Evolutionary conservation across 2,329 filamentous ascomycete species (phyloP), one percentile per base, ranked within the genome.

Genomic region (Beauveria bassiana): DNA sequence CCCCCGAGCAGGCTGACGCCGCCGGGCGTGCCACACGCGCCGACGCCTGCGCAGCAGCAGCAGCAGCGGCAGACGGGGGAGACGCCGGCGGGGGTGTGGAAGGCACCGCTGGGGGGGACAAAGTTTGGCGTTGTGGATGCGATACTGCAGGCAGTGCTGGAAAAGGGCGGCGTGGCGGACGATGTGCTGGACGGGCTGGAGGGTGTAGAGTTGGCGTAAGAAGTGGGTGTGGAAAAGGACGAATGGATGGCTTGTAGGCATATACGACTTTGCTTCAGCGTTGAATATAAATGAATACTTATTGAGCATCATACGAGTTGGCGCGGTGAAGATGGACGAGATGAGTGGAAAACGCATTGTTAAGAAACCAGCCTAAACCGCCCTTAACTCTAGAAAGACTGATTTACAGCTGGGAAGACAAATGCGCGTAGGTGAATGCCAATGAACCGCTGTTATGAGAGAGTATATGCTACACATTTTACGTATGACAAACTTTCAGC

Each of bases 121-220:
- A 92, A 90, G 77, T 84, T 91, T 68, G 79, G 76, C 5, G 78
- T 95, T 20, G 76, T 98, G 66, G 83, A 86, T 57, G 80, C 82
- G 59, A 90, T 97, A 76, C 85, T 96, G 63, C 85, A 88, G 71
- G 85, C 87, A 71, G 89, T 92, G 38, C 73, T 96, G 62, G 85
- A 89, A 70, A 85, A 82, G 68, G 89, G 89, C 0, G 91, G 92
- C 40, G 88, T 97, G 31, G 91, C 89, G 4, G 87, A 93, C 66
- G 93, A 97, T 73, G 89, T 97, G 6, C 79, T 98, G 70, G 86
- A 88, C 64, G 93, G 89, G 1, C 75, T 98, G 66, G 88, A 93
- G 64, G 85, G 82, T 20, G 90, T 95, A 50, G 88, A 92, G 64
- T 75, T 90, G 74, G 78, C 79, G 65, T 88, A 77, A 53, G 54